These are phyloP conservation scores for Ulota crispa DNA, from an alignment of 225 moss, liverwort and hornwort genomes.

Conservation along the genomic window DNA sequence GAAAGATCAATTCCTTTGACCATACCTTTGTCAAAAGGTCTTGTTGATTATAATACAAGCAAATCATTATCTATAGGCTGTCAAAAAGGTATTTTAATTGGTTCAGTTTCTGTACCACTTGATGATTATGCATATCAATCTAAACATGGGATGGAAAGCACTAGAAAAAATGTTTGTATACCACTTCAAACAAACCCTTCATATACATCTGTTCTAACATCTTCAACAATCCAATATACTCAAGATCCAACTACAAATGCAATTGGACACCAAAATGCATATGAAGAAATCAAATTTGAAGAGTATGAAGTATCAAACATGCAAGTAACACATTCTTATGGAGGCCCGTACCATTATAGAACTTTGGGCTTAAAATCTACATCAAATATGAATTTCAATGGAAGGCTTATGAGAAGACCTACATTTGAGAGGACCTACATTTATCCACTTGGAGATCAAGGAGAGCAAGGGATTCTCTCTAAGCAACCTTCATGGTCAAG, in stretches of 20 bases:
- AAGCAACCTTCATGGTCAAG: slow-evolving; percentile 55
- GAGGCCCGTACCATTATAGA: not conserved
- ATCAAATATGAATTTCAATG: slow-evolving; percentile 19
- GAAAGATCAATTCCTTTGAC: not conserved
- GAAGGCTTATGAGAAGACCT: slow-evolving; percentile 27
- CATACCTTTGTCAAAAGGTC: not conserved
- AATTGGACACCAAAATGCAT: not conserved
- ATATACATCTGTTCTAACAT: slow-evolving; percentile 29
- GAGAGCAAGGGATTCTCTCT: slow-evolving; percentile 28
- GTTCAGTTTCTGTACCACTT: slow-evolving; percentile 69
- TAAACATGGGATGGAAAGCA: not conserved
- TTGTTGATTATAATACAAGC: not conserved
- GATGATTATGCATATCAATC: slow-evolving; percentile 47
- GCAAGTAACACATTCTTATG: slow-evolving; percentile 17
- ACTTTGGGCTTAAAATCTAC: not conserved
- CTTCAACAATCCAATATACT: not conserved
- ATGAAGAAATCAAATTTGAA: not conserved
- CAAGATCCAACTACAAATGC: not conserved
- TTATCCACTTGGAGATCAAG: slow-evolving; percentile 32
- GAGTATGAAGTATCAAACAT: not conserved
- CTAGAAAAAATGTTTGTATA: not conserved
- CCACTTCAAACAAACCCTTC: slow-evolving; percentile 1
- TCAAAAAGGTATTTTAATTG: slow-evolving; percentile 63
- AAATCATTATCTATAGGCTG: not conserved
- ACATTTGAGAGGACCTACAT: not conserved